Evolutionary conservation across 129 eudicot species (phyloP), one percentile per base, ranked within the genome.

Genomic region (Oenanthe sinensis): DNA sequence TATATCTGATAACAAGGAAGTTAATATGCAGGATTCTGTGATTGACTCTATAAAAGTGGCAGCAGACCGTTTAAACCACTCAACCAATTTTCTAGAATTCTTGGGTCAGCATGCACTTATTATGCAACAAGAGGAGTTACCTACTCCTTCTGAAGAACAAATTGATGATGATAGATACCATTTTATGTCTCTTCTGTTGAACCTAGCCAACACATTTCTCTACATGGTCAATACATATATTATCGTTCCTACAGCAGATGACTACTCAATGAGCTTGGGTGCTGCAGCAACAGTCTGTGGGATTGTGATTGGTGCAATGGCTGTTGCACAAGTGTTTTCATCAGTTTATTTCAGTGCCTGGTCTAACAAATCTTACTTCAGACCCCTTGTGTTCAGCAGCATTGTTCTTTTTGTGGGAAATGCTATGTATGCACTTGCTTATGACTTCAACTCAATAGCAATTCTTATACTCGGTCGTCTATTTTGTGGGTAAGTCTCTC

Each of bases 231-330:
- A 94, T 75, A 91, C 98, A 39, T 94, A 94, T 77, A 89, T 94
- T 77, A 91, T 94, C 40, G 96, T 94, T 58, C 98, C 98, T 28
- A 91, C 98, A 43, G 97, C 98, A 5, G 98, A 89, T 82, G 93
- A 89, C 80, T 94, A 94, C 74, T 85, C 98, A 6, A 82, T 84
- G 90, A 94, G 96, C 85, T 88, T 94, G 48, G 98, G 97, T 65
- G 96, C 96, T 63, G 92, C 97, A n/a, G 89, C 98, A 80, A 91
- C 98, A 1, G 96, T 89, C 80, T 94, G 98, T 62, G 98, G 98
- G 73, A 82, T 94, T 54, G 93, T 94, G 49, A 94, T 94, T 81
- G 98, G 98, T 71, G 91, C 97, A 68, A 94, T 94, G 98, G 98
- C 98, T 45, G 92, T 94, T 69, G 98, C 98, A 22, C 97, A 94